Conservation (phyloP, 192 early-diverging fungal species). For the Podila epicladia region DNA sequence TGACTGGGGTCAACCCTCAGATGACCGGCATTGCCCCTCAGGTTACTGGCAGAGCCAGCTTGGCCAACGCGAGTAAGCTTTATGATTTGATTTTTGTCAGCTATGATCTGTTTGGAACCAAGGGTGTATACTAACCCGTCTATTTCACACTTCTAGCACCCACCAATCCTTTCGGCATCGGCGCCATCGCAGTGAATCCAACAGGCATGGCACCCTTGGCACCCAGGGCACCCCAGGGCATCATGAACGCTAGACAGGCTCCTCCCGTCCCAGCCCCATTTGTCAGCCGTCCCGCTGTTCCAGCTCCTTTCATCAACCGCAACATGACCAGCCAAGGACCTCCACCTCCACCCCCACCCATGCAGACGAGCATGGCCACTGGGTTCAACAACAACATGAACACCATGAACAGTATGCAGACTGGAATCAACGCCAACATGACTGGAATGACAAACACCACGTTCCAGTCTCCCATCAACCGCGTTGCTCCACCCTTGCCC, state of each 20-base stretch:
- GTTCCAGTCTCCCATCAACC: conserved; percentile 17
- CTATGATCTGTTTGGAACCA: not conserved
- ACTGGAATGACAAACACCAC: conserved; percentile 25
- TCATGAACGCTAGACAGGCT: conserved; percentile 37
- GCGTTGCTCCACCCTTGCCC: conserved; percentile 17
- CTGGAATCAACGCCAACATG: conserved; percentile 26
- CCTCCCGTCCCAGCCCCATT: conserved; percentile 35
- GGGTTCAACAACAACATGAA: conserved; percentile 50
- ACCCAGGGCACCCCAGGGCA: conserved; percentile 18
- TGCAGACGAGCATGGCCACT: conserved; percentile 46
- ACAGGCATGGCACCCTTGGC: conserved; percentile 28
- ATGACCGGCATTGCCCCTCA: conserved; percentile 40
- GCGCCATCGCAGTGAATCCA: conserved; percentile 47
- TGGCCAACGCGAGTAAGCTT: conserved; percentile 53
- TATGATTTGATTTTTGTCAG: not conserved
- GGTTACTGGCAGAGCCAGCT: conserved; percentile 52
- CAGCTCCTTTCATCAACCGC: conserved; percentile 42
- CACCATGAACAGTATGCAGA: conserved; percentile 29
- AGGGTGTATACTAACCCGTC: not conserved
- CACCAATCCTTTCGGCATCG: conserved; percentile 44
- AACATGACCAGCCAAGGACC: conserved; percentile 31
- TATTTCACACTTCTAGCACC: conserved; percentile 17
- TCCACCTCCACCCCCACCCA: conserved; percentile 44
- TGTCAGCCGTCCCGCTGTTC: conserved; percentile 3
- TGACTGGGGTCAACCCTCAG: conserved; percentile 39